Base-by-base conservation (phyloP, 2,329 filamentous ascomycete genomes). In the Mycosphaerelloides madeirae region DNA sequence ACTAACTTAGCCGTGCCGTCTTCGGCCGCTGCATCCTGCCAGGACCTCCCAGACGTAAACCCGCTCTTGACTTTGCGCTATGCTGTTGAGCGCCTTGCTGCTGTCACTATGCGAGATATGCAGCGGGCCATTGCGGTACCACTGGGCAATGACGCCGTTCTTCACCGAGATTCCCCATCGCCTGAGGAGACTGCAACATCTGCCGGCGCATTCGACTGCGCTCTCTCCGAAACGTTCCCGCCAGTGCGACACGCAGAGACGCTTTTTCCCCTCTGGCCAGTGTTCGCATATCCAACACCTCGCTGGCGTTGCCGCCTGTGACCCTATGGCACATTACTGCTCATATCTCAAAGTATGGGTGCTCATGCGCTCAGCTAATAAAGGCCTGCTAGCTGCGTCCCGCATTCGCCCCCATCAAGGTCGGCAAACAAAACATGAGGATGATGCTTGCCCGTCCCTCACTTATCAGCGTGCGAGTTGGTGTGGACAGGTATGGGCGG, bases 381-480 rank as follows among this genome's bases (percentile, higher is more conserved):
- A 9, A 25, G 22, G 22, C 22, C 9, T 25, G 22, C 6, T 25
- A 9, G 22, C 22, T 25, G 9, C 9, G 22, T 9, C 9, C 22
- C 22, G 22, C 22, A 25, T 25, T n/a, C n/a, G n/a, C n/a, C n/a
- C 40, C 20, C 43, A 45, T 45, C 43, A 45, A 45, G 43, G 43
- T 45, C 37, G 32, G 25, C 22, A 25, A 25, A 25, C 6, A 9
- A 25, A 25, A 25, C 22, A 25, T 25, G 22, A n/a, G n/a, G n/a
- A 25, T 25, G 22, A 25, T 25, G 22, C 22, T 25, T 32, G 38
- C 35, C 20, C 22, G 20, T 25, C 22, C 9, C 6, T 25, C 25
- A 33, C 25, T 41, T 33, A 39, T 45, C 37, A 41, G 43, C 31
- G 35, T 15, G 25, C 22, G 22, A 41, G 22, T 36, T 34, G 43